phyloP scores from a whole-genome alignment of 129 eudicot species.

The Oenanthe sinensis region DNA sequence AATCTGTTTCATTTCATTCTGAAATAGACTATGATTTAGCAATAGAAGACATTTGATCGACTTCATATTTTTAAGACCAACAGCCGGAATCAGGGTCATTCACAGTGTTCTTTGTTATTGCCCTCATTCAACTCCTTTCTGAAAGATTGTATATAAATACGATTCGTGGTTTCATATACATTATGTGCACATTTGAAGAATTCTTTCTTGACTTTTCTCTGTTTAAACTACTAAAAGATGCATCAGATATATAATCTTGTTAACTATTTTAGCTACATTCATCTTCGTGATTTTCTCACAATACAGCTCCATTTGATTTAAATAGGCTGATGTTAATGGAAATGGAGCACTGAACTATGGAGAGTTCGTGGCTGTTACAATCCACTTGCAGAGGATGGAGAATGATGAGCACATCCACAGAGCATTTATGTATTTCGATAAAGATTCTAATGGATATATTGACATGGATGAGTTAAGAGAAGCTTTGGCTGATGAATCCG shows the following conservation, averaged over 20 bases:
- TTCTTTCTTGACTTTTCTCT: neutral
- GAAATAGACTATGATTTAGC: too few relatives aligned
- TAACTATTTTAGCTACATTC: neutral
- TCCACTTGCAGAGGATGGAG: conserved; percentile 88
- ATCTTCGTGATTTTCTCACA: neutral
- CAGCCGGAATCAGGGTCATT: too few relatives aligned
- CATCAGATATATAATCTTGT: neutral
- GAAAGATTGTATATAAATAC: too few relatives aligned
- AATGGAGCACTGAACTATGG: conserved; percentile 92
- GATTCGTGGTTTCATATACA: neutral
- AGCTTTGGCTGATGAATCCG: conserved; percentile 72
- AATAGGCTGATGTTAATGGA: conserved; percentile 93
- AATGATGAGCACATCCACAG: conserved; percentile 81
- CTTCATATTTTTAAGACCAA: too few relatives aligned
- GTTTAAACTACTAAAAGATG: neutral
- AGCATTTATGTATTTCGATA: conserved; percentile 88
- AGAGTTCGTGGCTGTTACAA: conserved; percentile 96
- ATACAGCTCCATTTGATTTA: neutral
- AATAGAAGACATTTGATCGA: too few relatives aligned
- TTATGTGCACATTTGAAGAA: neutral
- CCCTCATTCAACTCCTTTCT: too few relatives aligned
- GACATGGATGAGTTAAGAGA: conserved; percentile 76
- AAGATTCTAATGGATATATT: conserved; percentile 73
- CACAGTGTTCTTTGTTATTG: too few relatives aligned
- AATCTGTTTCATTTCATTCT: too few relatives aligned